phyloP scores from a whole-genome alignment of 2,329 filamentous ascomycete genomes.

The Sordariomycetes sp. region DNA sequence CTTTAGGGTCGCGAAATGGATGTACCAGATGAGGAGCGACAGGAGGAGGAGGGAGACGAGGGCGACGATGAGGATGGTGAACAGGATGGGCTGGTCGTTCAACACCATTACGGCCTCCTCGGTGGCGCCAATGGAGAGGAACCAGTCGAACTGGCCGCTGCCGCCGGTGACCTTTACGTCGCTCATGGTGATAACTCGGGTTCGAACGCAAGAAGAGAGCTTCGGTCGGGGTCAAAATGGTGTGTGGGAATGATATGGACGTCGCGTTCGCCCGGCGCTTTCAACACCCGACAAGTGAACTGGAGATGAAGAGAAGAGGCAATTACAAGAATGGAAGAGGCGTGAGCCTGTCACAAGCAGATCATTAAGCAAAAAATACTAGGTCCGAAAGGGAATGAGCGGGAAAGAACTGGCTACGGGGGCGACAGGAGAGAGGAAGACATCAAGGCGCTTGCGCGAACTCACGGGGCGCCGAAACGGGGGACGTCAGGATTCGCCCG shows the following conservation, averaged over 20 bases:
- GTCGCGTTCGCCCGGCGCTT: not conserved
- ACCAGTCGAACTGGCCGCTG: conserved; percentile 49
- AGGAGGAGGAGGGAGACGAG: conserved; percentile 37
- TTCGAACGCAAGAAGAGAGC: not conserved
- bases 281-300: not conserved
- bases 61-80: conserved; percentile 45
- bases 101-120: conserved; percentile 45
- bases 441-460: conserved; percentile 6
- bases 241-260: not conserved
- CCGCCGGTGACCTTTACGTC: conserved; percentile 42
- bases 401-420: conserved; percentile 7
- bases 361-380: conserved; percentile 10
- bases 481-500: conserved; percentile 14
- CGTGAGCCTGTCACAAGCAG: conserved; percentile 6
- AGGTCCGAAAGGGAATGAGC: conserved; percentile 4
- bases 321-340: conserved; percentile 6
- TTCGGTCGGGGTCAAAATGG: not conserved
- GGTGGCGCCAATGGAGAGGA: conserved; percentile 45
- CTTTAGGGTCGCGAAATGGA: conserved; percentile 49
- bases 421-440: conserved; percentile 7
- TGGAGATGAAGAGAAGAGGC: conserved; percentile 8
- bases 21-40: conserved; percentile 41
- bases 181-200: conserved; percentile 20
- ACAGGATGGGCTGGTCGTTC: conserved; percentile 50
- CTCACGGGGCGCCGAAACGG: conserved; percentile 13